A percentile compares a stretch with the other conserved stretches of the same genome.
These are phyloP conservation scores for Meyerozyma elateridarum DNA, from an alignment of 1,139 yeast species.

Conservation along the genomic window DNA sequence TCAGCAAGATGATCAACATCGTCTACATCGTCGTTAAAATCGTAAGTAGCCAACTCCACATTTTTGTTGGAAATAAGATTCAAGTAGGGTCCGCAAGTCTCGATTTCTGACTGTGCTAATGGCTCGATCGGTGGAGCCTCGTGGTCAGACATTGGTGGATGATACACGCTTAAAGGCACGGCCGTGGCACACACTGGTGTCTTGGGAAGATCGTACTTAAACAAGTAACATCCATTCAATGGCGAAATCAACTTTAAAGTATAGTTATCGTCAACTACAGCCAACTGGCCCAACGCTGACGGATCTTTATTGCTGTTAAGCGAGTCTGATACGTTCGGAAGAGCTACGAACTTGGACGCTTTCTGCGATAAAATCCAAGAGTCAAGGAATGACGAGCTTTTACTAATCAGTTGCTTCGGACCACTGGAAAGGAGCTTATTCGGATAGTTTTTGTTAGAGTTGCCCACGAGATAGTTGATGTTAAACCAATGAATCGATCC, in stretches of 20 bases:
- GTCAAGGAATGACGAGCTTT: slow-evolving; percentile 24
- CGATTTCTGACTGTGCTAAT: slow-evolving; percentile 59
- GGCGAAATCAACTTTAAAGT: slow-evolving; percentile 40
- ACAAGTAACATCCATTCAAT: slow-evolving; percentile 38
- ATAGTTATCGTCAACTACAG: slow-evolving; percentile 31
- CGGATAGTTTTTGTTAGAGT: slow-evolving; percentile 26
- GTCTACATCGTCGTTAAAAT: slow-evolving; percentile 11
- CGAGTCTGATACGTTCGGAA: slow-evolving; percentile 23
- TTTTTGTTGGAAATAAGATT: slow-evolving; percentile 42
- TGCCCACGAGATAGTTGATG: slow-evolving; percentile 35
- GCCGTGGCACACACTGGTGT: slow-evolving; percentile 10
- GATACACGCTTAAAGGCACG: not conserved
- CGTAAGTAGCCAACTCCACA: slow-evolving; percentile 30
- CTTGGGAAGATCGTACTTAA: slow-evolving; percentile 43
- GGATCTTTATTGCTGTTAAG: slow-evolving; percentile 4
- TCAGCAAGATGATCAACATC: slow-evolving; percentile 11
- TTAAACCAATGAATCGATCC: slow-evolving; percentile 68
- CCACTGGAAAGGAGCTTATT: slow-evolving; percentile 15
- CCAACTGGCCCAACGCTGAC: slow-evolving; percentile 27
- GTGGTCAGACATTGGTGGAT: slow-evolving; percentile 3
- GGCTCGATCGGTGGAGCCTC: slow-evolving; percentile 23
- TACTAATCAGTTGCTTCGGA: slow-evolving; percentile 7
- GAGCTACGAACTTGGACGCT: slow-evolving; percentile 28
- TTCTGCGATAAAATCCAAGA: slow-evolving; percentile 38
- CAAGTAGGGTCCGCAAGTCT: slow-evolving; percentile 55